These are phyloP conservation scores for Fusarium abutilonis DNA, from an alignment of 2,329 filamentous ascomycete species.

Conservation along the genomic window DNA sequence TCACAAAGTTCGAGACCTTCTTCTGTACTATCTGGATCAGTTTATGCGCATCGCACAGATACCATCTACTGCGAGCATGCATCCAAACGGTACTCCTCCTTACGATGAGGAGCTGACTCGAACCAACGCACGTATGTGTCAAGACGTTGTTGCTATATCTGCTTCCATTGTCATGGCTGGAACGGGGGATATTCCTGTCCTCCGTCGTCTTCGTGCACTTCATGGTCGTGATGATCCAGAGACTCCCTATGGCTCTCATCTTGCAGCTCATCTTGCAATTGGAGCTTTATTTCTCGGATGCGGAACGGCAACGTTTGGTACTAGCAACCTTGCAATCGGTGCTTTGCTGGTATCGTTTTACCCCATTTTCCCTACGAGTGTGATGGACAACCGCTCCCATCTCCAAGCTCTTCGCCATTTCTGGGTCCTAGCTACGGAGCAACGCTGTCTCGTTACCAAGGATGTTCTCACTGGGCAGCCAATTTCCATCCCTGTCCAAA, in stretches of 20 bases:
- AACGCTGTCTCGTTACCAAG: constrained; percentile 86
- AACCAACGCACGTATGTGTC: constrained; percentile 87
- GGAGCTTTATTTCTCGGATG: constrained; percentile 91
- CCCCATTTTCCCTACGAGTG: constrained; percentile 85
- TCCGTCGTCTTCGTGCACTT: constrained; percentile 84
- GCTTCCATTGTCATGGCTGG: constrained; percentile 93
- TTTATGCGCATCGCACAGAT: constrained; percentile 81
- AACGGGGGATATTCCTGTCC: constrained; percentile 86
- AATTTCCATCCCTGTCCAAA: constrained; percentile 75
- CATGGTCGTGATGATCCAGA: constrained; percentile 87
- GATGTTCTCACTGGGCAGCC: constrained; percentile 87
- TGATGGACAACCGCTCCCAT: constrained; percentile 94
- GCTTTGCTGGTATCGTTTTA: constrained; percentile 92
- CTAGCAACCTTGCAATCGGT: constrained; percentile 85
- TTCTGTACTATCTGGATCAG: constrained; percentile 86
- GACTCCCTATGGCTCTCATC: constrained; percentile 90
- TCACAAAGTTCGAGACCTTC: constrained; percentile 76
- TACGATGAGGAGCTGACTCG: constrained; percentile 89
- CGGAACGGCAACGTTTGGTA: constrained; percentile 91
- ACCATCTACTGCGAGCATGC: constrained; percentile 46
- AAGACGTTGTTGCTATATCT: constrained; percentile 85
- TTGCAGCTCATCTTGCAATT: constrained; percentile 91
- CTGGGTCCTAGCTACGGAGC: constrained; percentile 93
- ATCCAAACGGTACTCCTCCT: constrained; percentile 51
- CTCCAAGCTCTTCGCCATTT: constrained; percentile 96